Evolutionary conservation across 2,329 filamentous ascomycete genomes (phyloP), one percentile per base, ranked within the genome.

Genomic region (Cercospora janseana): DNA sequence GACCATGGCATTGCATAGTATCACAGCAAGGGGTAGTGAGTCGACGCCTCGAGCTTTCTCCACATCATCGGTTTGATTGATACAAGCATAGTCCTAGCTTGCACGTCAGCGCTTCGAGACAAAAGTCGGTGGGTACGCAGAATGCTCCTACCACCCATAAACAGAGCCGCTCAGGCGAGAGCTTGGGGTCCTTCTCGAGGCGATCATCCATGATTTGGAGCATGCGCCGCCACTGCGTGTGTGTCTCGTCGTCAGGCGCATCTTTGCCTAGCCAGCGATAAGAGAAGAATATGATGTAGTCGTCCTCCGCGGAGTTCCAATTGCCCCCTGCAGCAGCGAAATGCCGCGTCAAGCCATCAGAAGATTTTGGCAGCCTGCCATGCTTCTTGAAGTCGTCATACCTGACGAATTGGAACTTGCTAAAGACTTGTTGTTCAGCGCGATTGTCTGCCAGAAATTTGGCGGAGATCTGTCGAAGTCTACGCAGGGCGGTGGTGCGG

Each of bases 221-320:
- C 12, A 21, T 44, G n/a, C 24, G 38, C 9, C 18, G 37, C 20
- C 45, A 44, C 38, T 49, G 46, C 9, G 28, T 34, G 21, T 44
- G 31, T n/a, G 6, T 15, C 10, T 23, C 37, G 26, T 49, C 46
- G 28, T 49, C 40, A 23, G 46, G 40, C 18, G 10, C 18, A 26
- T 44, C 35, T 8, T 23, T n/a, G 9, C 28, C 20, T 6, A 44
- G 8, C 46, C 46, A 49, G 6, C 38, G 7, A 24, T 49, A 49
- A 12, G 46, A 49, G 13, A 49, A 24, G 29, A 49, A 49, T 18
- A 49, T 21, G 16, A 49, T 10, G 28, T 28, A 44, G 10, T 24
- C 13, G 16, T 21, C 34, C n/a, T n/a, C n/a, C n/a, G n/a, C n/a
- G n/a, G n/a, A n/a, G n/a, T n/a, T n/a, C n/a, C n/a, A n/a, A n/a